Percentiles rank a stretch among this genome's conserved stretches.
Conservation (phyloP, 2,329 filamentous ascomycete genomes). For the Periconia sp. region DNA sequence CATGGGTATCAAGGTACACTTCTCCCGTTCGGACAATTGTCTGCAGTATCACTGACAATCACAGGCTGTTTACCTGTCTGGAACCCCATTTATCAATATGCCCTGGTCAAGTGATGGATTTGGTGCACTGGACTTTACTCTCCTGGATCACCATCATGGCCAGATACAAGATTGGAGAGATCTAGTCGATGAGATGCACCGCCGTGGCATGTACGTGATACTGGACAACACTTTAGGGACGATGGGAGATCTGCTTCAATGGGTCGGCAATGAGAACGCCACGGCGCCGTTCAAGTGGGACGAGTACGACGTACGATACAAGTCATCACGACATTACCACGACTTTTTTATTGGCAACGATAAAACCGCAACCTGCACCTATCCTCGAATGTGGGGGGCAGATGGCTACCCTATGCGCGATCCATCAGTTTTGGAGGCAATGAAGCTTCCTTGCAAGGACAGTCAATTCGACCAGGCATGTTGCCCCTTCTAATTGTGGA, state of each 20-base stretch:
- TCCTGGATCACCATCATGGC: slow-evolving; percentile 65
- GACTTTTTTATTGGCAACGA: slow-evolving; percentile 60
- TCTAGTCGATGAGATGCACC: slow-evolving; percentile 62
- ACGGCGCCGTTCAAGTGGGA: slow-evolving; percentile 51
- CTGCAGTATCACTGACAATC: slow-evolving; percentile 6
- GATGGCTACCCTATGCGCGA: slow-evolving; percentile 55
- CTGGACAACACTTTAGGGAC: slow-evolving; percentile 68
- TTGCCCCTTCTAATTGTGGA: background rate
- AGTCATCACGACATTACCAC: slow-evolving; percentile 55
- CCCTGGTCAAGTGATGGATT: slow-evolving; percentile 67
- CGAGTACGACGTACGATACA: slow-evolving; percentile 63
- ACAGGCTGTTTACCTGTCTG: slow-evolving; percentile 63
- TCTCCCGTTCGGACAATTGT: background rate
- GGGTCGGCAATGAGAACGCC: slow-evolving; percentile 61
- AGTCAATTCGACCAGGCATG: slow-evolving; percentile 60
- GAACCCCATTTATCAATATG: slow-evolving; percentile 64
- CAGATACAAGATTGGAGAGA: slow-evolving; percentile 60
- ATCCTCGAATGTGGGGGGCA: slow-evolving; percentile 64
- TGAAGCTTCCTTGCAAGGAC: slow-evolving; percentile 55
- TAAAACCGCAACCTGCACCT: slow-evolving; percentile 53
- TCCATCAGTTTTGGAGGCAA: slow-evolving; percentile 40
- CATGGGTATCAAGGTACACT: slow-evolving; percentile 62
- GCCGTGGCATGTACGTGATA: slow-evolving; percentile 65
- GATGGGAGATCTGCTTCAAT: slow-evolving; percentile 65
- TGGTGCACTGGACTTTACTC: slow-evolving; percentile 61